Evolutionary conservation across 108 stramenopile species (phyloP).

Genomic region (Cyclostephanos invisitatus): DNA sequence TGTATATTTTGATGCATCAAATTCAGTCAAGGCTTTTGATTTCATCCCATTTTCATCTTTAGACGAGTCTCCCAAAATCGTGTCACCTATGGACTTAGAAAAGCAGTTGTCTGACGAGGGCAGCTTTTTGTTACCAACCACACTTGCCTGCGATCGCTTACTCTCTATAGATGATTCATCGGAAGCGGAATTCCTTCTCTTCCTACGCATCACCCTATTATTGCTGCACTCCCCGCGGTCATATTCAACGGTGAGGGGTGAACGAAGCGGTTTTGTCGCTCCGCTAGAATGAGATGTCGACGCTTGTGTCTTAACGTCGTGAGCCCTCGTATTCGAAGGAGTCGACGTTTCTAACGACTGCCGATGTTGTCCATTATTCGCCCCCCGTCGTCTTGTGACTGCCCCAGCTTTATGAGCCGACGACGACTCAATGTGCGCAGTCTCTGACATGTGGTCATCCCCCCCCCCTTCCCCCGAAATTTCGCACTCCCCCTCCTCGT

Average conservation of each 20-base stretch:
- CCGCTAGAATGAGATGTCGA: not conserved
- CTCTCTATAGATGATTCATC: conserved; percentile 1
- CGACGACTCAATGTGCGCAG: not conserved
- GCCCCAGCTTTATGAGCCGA: too few relatives aligned
- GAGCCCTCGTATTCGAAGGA: not conserved
- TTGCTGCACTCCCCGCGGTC: not conserved
- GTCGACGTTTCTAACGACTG: not conserved
- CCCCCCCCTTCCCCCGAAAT: not conserved
- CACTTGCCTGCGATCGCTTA: conserved; percentile 5
- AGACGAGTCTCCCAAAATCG: not conserved
- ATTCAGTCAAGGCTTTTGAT: not conserved
- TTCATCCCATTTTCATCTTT: not conserved
- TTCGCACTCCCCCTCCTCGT: not conserved
- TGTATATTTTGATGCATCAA: not conserved
- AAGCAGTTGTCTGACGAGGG: not conserved
- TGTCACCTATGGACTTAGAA: conserved; percentile 6
- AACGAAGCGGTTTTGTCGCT: not conserved
- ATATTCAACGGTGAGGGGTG: not conserved
- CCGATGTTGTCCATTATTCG: not conserved
- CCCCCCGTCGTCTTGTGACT: conserved; percentile 1
- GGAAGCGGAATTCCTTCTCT: not conserved
- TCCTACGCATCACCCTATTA: not conserved
- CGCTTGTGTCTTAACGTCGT: not conserved
- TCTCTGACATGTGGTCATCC: not conserved
- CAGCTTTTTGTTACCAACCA: not conserved